These are phyloP conservation scores for Cladorrhinum sp. DNA, from an alignment of 2,329 filamentous ascomycete species.

Conservation along the genomic window DNA sequence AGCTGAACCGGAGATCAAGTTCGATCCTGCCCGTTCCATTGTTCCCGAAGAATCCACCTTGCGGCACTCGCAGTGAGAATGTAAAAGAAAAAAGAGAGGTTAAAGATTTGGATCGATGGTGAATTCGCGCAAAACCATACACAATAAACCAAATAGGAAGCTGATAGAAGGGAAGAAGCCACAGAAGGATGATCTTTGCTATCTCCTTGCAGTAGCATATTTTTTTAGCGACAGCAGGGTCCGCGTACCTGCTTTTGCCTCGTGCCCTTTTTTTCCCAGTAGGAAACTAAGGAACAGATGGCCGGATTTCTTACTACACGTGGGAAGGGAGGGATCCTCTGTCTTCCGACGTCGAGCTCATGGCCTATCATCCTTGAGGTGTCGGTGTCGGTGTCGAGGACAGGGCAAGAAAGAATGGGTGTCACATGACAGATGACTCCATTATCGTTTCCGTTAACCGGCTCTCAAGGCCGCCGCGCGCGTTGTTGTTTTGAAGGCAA, in stretches of 20 bases:
- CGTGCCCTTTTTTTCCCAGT: neutral
- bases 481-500: neutral
- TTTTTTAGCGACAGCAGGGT: neutral
- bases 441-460: neutral
- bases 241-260: neutral
- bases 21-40: neutral
- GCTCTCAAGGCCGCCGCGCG: neutral
- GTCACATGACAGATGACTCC: neutral
- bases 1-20: neutral
- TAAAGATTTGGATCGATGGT: neutral
- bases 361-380: neutral
- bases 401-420: neutral
- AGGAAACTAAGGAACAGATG: neutral
- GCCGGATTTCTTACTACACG: neutral
- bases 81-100: neutral
- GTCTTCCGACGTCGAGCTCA: neutral
- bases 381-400: neutral
- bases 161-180: neutral
- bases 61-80: neutral
- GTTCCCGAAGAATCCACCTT: neutral
- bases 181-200: neutral
- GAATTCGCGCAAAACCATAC: neutral
- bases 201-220: neutral
- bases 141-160: neutral
- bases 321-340: neutral